These are phyloP conservation scores for Purpureocillium lavendulum DNA, from an alignment of 2,329 filamentous ascomycete species.

Conservation along the genomic window DNA sequence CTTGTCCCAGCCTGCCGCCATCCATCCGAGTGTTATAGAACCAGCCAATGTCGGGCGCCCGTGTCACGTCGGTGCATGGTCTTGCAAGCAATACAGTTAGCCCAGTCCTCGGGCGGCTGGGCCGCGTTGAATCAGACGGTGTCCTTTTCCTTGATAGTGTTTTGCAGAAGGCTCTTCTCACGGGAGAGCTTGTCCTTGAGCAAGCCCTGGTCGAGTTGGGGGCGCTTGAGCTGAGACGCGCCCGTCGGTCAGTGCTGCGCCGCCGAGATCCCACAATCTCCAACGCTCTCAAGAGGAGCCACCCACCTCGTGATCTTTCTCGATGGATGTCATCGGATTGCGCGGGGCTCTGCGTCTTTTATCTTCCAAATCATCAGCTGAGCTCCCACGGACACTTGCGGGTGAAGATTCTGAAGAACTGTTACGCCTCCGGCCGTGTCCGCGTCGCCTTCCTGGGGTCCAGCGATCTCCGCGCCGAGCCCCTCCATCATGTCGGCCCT, in stretches of 20 bases:
- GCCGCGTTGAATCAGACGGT: conserved; percentile 26
- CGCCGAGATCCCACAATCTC: background rate
- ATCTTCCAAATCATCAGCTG: conserved; percentile 45
- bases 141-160: conserved; percentile 49
- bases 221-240: conserved; percentile 5
- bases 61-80: too few relatives aligned
- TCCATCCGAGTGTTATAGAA: too few relatives aligned
- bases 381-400: conserved; percentile 40
- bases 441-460: conserved; percentile 4
- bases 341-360: conserved; percentile 12
- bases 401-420: conserved; percentile 44
- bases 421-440: conserved; percentile 33
- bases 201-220: too few relatives aligned
- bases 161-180: background rate
- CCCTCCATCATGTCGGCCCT: conserved; percentile 1
- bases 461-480: conserved; percentile 1
- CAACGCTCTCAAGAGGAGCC: conserved; percentile 4
- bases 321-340: conserved; percentile 10
- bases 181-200: background rate
- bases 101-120: conserved; percentile 4
- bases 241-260: conserved; percentile 7
- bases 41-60: too few relatives aligned
- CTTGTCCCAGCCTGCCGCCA: too few relatives aligned
- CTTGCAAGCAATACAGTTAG: conserved; percentile 10
- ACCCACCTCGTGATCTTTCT: conserved; percentile 16